phyloP scores from a whole-genome alignment of 352 stramenopile species.

The Phytophthora sansomeana region DNA sequence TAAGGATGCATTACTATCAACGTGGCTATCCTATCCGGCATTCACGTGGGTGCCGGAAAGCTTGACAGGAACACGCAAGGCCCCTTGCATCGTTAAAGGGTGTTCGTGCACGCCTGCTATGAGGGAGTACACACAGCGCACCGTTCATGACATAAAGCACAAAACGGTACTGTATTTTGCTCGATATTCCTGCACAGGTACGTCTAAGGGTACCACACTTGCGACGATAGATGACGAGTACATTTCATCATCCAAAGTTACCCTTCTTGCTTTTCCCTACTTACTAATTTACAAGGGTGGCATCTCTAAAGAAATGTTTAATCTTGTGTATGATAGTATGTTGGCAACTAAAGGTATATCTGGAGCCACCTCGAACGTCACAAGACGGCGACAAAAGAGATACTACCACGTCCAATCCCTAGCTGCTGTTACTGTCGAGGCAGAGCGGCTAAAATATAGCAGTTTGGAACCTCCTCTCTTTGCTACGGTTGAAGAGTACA shows the following conservation, averaged over 20 bases:
- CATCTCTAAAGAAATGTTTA: conserved; percentile 3
- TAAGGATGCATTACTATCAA: background rate
- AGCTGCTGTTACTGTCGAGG: background rate
- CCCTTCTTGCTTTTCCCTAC: conserved; percentile 3
- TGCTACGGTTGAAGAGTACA: background rate
- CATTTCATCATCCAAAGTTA: background rate
- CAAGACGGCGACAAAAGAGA: background rate
- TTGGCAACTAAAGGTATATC: conserved; percentile 2
- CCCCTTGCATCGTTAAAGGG: background rate
- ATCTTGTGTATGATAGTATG: conserved; percentile 20
- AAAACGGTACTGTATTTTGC: conserved; percentile 10
- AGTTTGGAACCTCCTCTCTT: background rate
- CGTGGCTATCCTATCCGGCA: background rate
- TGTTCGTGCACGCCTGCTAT: background rate
- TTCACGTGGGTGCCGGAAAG: background rate
- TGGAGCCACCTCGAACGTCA: conserved; percentile 5
- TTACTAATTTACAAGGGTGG: conserved; percentile 5
- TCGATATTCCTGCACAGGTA: conserved; percentile 4
- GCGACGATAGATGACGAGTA: conserved; percentile 4
- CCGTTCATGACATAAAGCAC: conserved; percentile 7
- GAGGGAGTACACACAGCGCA: conserved; percentile 2
- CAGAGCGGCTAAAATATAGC: background rate
- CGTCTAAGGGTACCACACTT: background rate
- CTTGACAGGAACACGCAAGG: background rate
- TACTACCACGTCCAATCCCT: background rate